Evolutionary conservation across 2,329 filamentous ascomycete genomes (phyloP), one percentile per base, ranked within the genome.

Genomic region (Clonostachys chloroleuca): DNA sequence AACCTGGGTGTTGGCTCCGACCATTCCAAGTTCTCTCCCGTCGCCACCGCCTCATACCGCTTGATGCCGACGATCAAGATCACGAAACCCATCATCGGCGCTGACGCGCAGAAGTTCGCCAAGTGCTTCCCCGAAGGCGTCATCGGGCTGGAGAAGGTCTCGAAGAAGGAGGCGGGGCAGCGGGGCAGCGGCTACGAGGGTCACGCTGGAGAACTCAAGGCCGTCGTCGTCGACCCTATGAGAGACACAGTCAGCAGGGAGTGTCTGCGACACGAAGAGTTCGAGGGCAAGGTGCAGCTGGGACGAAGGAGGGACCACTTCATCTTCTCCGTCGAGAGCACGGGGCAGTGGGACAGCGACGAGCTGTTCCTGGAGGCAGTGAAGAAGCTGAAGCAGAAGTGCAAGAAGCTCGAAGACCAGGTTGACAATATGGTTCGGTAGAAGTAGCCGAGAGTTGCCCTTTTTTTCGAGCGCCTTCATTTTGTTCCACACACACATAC

Each of bases 21-120:
- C 68, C 94, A 99, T 67, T 87, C 94, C 57, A 99, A 99, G 69
- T 99, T 94, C 74, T 96, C 90, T 1, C 94, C 94, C 42, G 94
- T 97, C 35, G 92, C 92, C 4, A 96, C 94, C 2, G 94, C 94
- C 4, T 89, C 87, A 20, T 99, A 99, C 73, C 84, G 94, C 44
- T 79, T 99, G 17, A 73, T 99, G 61, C 94, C 94, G 8, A 85
- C 85, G 55, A 97, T 99, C 66, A 78, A 80, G 53, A 97, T 99
- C 61, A 74, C 78, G 41, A 73, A 79, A 56, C 94, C 94, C 17
- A 97, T 99, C 51, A 64, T 95, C 5, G 94, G 92, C 40, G 75
- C 78, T 39, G 91, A 97, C 59, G 94, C 94, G 3, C 80, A 84
- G 61, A 96, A 96, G 65, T 97, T 99, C 61, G 83, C 85, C 41